Base-by-base conservation (phyloP, 208 protist genomes). In the Wallacemonas sp. region DNA sequence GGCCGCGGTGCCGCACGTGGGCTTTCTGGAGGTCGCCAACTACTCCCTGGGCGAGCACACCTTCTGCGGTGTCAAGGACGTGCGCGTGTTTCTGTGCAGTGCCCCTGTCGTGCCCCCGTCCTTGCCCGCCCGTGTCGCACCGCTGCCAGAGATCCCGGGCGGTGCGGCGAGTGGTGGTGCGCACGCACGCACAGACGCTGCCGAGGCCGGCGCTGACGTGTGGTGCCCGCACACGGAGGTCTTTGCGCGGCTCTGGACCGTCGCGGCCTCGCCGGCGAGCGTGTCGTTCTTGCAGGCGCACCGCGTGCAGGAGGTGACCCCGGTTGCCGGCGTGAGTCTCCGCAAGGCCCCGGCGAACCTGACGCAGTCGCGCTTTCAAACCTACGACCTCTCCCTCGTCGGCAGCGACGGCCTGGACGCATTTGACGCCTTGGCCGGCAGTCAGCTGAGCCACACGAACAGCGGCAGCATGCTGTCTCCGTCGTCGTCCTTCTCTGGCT, bases 1-100 rank as follows among this genome's bases (percentile, higher is more conserved):
- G 3, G 33, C 57, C n/a, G 73, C 81, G 0, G 49, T 87, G 31
- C 61, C 69, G 7, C 65, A 74, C 3, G 65, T 92, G 23, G 82
- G 86, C 18, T 84, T 87, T 66, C 36, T 92, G 12, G 86, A 92
- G 46, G 73, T 92, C 10, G 82, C 86, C 10, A 92, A 92, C 61
- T 92, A 86, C 73, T 87, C 80, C 2, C 63, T 78, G 16, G 79
- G 81, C 42, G 77, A 78, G 20, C 70, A 77, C 20, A 92, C 86
- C 20, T 84, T 82, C 57, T 87, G 82, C 61, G 86, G 86, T 2
- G 79, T 77, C 62, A 92, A 89, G 72, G 79, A 86, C 31, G 82
- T 73, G 31, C 76, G 86, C 32, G 41, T 92, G 16, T 89, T 92
- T 65, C 41, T 86, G 8, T 78, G 74, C 33, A 62, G 57, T 29